phyloP scores from a whole-genome alignment of 2,329 filamentous ascomycete species.

The Pseudogymnoascus sp. region DNA sequence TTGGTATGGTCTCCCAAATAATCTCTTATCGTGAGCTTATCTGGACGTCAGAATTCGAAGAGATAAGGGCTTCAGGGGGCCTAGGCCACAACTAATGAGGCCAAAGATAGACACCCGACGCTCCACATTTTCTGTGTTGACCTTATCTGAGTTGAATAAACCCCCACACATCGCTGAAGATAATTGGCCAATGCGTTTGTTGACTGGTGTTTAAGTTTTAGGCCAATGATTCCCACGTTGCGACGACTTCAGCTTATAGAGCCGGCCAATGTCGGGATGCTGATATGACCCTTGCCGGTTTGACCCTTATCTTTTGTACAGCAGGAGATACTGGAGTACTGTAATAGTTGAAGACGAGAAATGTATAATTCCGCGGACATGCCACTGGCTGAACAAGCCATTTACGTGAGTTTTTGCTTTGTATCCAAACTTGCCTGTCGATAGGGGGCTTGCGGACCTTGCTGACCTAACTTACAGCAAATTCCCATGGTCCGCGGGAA shows the following conservation, averaged over 20 bases:
- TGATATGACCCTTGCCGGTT: not conserved
- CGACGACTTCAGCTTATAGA: not conserved
- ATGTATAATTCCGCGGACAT: constrained; percentile 9
- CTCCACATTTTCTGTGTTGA: constrained; percentile 1
- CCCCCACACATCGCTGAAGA: not conserved
- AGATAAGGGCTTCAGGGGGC: constrained; percentile 7
- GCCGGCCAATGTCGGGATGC: not conserved
- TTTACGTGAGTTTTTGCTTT: constrained; percentile 3
- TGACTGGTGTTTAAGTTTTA: not conserved
- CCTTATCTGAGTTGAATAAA: not conserved
- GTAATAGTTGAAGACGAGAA: not conserved
- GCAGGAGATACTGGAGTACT: not conserved
- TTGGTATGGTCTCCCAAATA: not conserved
- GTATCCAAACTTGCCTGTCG: not conserved
- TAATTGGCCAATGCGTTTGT: not conserved
- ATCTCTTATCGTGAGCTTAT: constrained; percentile 11
- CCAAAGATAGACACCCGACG: not conserved
- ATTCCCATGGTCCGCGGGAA: not conserved
- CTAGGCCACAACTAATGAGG: not conserved
- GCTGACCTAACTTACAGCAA: not conserved
- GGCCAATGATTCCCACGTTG: not conserved
- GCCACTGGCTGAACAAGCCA: not conserved
- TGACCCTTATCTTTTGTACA: not conserved
- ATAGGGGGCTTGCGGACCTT: not conserved
- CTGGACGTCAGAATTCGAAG: not conserved